These are phyloP conservation scores for Tylopilus sp. DNA, from an alignment of 768 basidiomycete genomes.

Conservation along the genomic window DNA sequence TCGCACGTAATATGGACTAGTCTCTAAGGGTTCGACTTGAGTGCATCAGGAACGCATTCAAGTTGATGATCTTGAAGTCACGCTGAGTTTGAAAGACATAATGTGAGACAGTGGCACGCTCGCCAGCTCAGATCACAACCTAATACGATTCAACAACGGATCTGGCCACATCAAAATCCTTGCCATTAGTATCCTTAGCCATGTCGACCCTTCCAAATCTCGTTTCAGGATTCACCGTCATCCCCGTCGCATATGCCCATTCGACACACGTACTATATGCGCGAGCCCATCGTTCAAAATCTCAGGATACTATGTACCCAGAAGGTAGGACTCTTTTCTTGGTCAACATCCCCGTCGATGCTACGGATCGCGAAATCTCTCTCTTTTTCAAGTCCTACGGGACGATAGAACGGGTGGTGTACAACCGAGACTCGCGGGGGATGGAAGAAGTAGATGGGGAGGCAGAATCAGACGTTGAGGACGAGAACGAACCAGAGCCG, in stretches of 20 bases:
- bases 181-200: background rate
- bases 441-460: conserved; percentile 33
- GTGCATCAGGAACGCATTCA: too few relatives aligned
- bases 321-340: conserved; percentile 79
- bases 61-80: too few relatives aligned
- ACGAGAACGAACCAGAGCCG: background rate
- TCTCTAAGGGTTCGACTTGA: too few relatives aligned
- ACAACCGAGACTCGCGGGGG: conserved; percentile 46
- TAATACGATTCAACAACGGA: background rate
- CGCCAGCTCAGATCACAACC: too few relatives aligned
- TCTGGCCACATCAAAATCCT: background rate
- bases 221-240: conserved; percentile 34
- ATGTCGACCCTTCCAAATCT: conserved; percentile 21
- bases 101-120: too few relatives aligned
- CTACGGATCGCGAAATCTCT: conserved; percentile 75
- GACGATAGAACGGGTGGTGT: conserved; percentile 70
- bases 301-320: conserved; percentile 36
- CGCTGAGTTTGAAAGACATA: background rate
- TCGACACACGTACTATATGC: conserved; percentile 74
- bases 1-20: too few relatives aligned
- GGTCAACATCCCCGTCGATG: conserved; percentile 86
- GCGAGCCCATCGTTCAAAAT: conserved; percentile 57
- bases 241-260: conserved; percentile 39
- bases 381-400: conserved; percentile 77
- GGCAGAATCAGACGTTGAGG: conserved; percentile 13